A percentile compares a stretch with the other conserved stretches of the same genome.
These are phyloP conservation scores for Pelargonium nanum DNA, from an alignment of 345 rosid genomes.

Conservation along the genomic window DNA sequence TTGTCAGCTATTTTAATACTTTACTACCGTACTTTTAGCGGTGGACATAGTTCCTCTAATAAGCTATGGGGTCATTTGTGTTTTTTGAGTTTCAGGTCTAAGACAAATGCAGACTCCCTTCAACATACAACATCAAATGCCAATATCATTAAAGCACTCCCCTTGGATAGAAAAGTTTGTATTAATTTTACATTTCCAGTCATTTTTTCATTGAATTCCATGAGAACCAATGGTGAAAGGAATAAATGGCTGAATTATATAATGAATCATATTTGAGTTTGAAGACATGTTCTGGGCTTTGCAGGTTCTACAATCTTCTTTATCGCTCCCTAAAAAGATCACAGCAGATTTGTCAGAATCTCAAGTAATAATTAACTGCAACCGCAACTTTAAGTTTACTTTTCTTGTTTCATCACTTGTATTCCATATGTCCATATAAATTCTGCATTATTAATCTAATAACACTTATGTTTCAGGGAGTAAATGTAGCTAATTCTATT, in stretches of 20 bases:
- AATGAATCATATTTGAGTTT: conserved; percentile 1
- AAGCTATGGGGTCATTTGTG: neutral
- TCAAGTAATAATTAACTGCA: conserved; percentile 34
- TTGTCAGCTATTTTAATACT: neutral
- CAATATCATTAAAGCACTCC: conserved; percentile 27
- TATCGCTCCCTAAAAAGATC: conserved; percentile 20
- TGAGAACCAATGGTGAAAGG: neutral
- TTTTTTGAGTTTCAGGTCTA: conserved; percentile 33
- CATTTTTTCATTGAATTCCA: neutral
- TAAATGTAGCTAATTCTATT: neutral
- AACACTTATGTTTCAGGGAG: conserved; percentile 5
- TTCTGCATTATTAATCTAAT: neutral
- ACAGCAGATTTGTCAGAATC: conserved; percentile 18
- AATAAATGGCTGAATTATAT: neutral
- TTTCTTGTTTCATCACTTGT: conserved; percentile 1
- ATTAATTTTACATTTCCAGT: neutral
- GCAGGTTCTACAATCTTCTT: conserved; percentile 27
- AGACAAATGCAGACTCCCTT: conserved; percentile 14
- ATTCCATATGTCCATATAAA: neutral
- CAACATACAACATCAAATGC: conserved; percentile 21
- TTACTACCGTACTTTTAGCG: neutral
- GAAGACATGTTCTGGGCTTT: conserved; percentile 3
- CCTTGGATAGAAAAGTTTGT: conserved; percentile 41
- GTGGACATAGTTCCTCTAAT: neutral
- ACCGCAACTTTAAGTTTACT: neutral